Percentiles rank a stretch among this genome's conserved stretches.
phyloP scores from a whole-genome alignment of 2,329 filamentous ascomycete genomes.

The Alternaria brassicicola region DNA sequence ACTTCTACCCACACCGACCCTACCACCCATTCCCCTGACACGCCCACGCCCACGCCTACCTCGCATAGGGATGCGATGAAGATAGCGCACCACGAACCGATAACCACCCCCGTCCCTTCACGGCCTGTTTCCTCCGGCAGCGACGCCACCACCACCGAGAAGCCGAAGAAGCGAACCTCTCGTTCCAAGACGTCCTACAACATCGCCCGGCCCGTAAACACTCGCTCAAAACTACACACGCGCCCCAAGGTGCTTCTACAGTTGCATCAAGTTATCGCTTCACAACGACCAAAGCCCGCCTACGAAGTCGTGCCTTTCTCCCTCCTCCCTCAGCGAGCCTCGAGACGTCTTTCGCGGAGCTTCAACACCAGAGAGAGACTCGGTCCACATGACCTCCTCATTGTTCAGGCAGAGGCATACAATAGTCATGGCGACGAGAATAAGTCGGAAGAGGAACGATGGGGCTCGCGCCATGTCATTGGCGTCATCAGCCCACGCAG shows the following conservation, averaged over 20 bases:
- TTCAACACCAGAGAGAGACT: conserved; percentile 69
- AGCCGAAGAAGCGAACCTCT: conserved; percentile 52
- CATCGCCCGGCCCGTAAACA: conserved; percentile 69
- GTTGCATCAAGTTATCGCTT: conserved; percentile 68
- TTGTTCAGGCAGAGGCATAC: conserved; percentile 75
- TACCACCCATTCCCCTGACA: background rate
- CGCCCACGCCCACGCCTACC: background rate
- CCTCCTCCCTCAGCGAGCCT: conserved; percentile 58
- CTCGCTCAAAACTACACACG: conserved; percentile 66
- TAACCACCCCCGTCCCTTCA: conserved; percentile 27
- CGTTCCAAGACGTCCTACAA: conserved; percentile 68
- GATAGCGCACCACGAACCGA: conserved; percentile 13
- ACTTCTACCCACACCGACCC: conserved; percentile 4
- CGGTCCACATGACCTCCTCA: conserved; percentile 70
- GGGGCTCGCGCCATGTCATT: conserved; percentile 63
- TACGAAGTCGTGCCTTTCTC: conserved; percentile 76
- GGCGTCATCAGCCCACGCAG: conserved; percentile 69
- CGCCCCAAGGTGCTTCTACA: conserved; percentile 74
- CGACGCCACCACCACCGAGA: conserved; percentile 45
- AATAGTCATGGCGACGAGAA: conserved; percentile 50
- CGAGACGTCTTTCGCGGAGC: conserved; percentile 63
- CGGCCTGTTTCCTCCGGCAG: conserved; percentile 50
- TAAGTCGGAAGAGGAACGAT: conserved; percentile 55
- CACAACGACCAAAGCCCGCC: conserved; percentile 67
- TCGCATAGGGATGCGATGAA: conserved; percentile 12